Percentiles rank a stretch among this genome's conserved stretches.
These are phyloP conservation scores for Epichloe festucae DNA, from an alignment of 2,329 filamentous ascomycete genomes.

Conservation along the genomic window DNA sequence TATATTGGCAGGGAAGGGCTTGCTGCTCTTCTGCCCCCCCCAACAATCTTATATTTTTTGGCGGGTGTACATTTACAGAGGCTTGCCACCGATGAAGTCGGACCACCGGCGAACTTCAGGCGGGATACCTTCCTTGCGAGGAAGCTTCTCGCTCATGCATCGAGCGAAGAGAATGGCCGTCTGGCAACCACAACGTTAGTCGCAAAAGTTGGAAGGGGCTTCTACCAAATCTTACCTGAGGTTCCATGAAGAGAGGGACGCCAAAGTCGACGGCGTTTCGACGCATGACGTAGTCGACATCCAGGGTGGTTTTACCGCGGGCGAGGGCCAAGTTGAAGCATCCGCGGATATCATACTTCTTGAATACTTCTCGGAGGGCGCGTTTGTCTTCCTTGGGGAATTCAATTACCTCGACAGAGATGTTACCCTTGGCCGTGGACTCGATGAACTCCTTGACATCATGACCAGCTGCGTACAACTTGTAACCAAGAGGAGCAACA, in stretches of 20 bases:
- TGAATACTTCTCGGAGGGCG: constrained; percentile 83
- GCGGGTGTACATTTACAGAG: constrained; percentile 33
- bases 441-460: constrained; percentile 78
- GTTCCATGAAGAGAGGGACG: constrained; percentile 96
- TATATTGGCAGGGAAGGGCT: not conserved
- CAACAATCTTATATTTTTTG: not conserved
- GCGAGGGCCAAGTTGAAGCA: constrained; percentile 87
- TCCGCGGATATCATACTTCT: constrained; percentile 92
- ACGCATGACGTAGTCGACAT: constrained; percentile 97
- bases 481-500: constrained; percentile 81
- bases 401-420: constrained; percentile 79
- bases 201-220: not conserved
- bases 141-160: constrained; percentile 95
- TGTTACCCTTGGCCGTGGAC: constrained; percentile 49
- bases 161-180: constrained; percentile 91
- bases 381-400: constrained; percentile 96
- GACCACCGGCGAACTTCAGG: constrained; percentile 89
- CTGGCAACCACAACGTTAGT: constrained; percentile 29
- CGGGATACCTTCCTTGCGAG: constrained; percentile 76
- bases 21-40: not conserved
- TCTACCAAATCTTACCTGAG: constrained; percentile 56
- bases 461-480: constrained; percentile 74
- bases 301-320: constrained; percentile 69
- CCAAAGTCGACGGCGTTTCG: constrained; percentile 97
- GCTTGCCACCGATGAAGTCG: constrained; percentile 83